These are phyloP conservation scores for Boletus tylopilopsis DNA, from an alignment of 768 basidiomycete species.

Conservation along the genomic window DNA sequence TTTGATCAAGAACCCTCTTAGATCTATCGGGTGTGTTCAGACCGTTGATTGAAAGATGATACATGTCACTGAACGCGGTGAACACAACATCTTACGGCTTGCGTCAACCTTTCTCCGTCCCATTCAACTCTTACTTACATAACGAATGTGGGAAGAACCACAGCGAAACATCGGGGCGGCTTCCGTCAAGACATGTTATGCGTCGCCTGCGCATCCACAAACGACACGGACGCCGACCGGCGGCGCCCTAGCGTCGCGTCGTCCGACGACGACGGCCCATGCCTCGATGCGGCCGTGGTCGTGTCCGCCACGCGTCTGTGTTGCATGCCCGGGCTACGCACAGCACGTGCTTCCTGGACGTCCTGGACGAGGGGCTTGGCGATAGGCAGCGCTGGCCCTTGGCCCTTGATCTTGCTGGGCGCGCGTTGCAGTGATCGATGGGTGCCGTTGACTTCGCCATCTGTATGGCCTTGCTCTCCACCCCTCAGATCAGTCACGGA, in stretches of 20 bases:
- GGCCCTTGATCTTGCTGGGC: background rate
- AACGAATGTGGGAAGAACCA: too few species aligned
- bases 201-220: background rate
- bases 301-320: slow-evolving; percentile 5
- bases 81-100: too few species aligned
- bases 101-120: too few species aligned
- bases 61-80: too few species aligned
- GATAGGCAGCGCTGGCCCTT: background rate
- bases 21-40: too few species aligned
- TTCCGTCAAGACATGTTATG: too few species aligned
- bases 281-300: background rate
- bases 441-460: slow-evolving; percentile 18
- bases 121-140: too few species aligned
- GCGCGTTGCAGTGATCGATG: background rate
- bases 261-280: background rate
- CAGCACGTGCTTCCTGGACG: background rate
- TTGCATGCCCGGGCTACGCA: background rate
- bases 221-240: slow-evolving; percentile 17
- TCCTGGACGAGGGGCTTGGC: background rate
- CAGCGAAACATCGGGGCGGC: too few species aligned
- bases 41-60: too few species aligned
- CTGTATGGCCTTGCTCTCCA: slow-evolving; percentile 26
- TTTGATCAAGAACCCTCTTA: too few species aligned
- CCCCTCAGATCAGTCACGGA: slow-evolving; percentile 27
- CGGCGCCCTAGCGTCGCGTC: background rate